Base-by-base conservation (phyloP, 73 alveolate species). In the Paramecium sexaurelia region DNA sequence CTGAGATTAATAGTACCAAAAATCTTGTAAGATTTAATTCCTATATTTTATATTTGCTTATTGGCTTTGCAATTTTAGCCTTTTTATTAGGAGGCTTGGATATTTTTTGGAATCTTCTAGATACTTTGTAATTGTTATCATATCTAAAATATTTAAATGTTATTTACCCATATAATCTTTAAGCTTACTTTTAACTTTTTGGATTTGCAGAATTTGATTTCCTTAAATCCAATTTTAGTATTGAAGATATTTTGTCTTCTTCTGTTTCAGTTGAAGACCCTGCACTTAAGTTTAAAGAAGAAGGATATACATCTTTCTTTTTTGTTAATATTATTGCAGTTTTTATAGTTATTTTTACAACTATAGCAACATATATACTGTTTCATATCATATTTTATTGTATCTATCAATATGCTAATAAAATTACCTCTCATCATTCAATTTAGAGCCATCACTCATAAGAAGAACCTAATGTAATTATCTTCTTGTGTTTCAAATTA, bases 191-290 rank as follows among this genome's bases (percentile, higher is more conserved):
- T 13, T 9, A 27, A 32, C 17, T 73, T 1, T 73, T 73, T 37
- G 57, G 87, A 19, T 73, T 73, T 73, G 87, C 83, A 22, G 83
- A 66, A 66, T 66, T 66, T 66, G 83, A 66, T 66, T 66, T 66
- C 47, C 17, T 66, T 24, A 66, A 66, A 26, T 26, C 37, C 19
- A 66, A 66, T 24, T 32, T 66, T 15, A 51, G 67, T 51, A 22
- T 51, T n/a, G 67, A 17, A 20, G 33, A 51, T 51, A 6, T 51
- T 1, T 15, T 51, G 6, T 51, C 67, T 1, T 51, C 67, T 4
- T 51, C 67, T 1, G 17, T 51, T 17, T 26, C 15, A n/a, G 22
- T 51, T n/a, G 27, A 51, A 51, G 83, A 66, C 7, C 57, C 87
- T 29, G 87, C 55, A 13, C 24, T 20, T 2, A 37, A 32, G 7